Base-by-base conservation (phyloP, 768 basidiomycete species). In the Tremella fuciformis region DNA sequence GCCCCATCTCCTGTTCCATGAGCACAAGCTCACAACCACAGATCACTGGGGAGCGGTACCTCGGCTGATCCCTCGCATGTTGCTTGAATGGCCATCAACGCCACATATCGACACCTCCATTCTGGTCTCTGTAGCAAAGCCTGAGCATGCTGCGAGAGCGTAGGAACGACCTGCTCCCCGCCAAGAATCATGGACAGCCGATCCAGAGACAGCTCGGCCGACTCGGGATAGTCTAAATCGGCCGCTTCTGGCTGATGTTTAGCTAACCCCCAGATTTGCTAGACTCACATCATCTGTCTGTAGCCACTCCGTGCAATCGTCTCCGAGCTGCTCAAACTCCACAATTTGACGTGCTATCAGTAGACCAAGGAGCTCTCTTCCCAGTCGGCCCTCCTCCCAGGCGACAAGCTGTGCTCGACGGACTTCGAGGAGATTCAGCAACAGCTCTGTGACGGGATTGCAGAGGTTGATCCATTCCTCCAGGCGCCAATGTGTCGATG, bases 81-180 rank as follows among this genome's bases (percentile, higher is more conserved):
- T 0, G 86, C 83, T 0, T 88, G 88, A 57, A 94, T 87, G 0
- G 89, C 88, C 84, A 91, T 88, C 22, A 93, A 78, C 11, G 88
- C 91, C 0, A 89, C 89, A 66, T 93, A 89, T 25, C 90, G 81
- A 24, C 85, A 82, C 53, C 88, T 81, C 91, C 91, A 94, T 75
- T 91, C 88, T 59, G 85, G 86, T 55, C 83, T 85, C 0, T 82
- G 83, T 57, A 92, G 80, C 86, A 93, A 89, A 0, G 85, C 85
- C 0, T 88, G 88, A 13, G 90, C 89, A 58, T 85, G 84, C 74
- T 85, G 84, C 78, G 91, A 91, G 4, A 90, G 86, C 9, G 86
- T 84, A 0, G 88, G 90, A 3, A 93, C 78, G 0, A 91, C 83
- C 13, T 16, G 22, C 3, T 50, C 1, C 39, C 44, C 34, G 29